Evolutionary conservation across 441 rosid species (phyloP).

Genomic region (Eutrema salsugineum): DNA sequence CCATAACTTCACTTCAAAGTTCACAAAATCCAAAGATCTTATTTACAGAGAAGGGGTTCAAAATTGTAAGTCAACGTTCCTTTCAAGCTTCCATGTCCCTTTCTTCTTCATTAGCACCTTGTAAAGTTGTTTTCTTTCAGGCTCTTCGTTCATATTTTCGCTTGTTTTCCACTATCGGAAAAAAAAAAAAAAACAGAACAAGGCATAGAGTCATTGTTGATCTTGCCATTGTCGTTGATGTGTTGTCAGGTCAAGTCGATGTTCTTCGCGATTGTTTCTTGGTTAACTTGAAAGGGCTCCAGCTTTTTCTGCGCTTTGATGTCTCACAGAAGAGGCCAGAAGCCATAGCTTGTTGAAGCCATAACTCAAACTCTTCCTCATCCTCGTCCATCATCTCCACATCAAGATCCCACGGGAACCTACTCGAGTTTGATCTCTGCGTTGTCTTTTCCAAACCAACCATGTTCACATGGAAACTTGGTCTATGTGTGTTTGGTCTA

Average conservation of each 20-base stretch:
- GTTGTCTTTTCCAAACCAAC: slow-evolving; percentile 82
- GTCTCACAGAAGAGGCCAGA: slow-evolving; percentile 94
- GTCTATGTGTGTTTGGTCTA: slow-evolving; percentile 93
- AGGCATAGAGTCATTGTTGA: background rate
- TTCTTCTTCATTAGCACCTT: slow-evolving; percentile 5
- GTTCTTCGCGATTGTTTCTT: slow-evolving; percentile 93
- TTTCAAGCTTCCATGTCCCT: slow-evolving; percentile 6
- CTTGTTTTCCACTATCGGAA: background rate
- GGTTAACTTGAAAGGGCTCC: slow-evolving; percentile 93
- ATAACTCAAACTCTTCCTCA: slow-evolving; percentile 83
- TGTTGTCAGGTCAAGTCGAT: slow-evolving; percentile 46
- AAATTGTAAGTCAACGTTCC: background rate
- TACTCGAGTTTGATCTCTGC: slow-evolving; percentile 75
- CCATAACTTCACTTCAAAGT: background rate
- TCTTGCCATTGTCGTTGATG: background rate
- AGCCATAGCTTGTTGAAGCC: slow-evolving; percentile 96
- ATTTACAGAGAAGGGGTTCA: slow-evolving; percentile 17
- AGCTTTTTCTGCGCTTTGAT: slow-evolving; percentile 84
- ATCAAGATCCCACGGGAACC: slow-evolving; percentile 93
- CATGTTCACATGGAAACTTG: slow-evolving; percentile 98
- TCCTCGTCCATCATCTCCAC: slow-evolving; percentile 96
- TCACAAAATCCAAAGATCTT: background rate
- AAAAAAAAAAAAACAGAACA: background rate
- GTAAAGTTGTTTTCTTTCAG: background rate
- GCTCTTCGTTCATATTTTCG: background rate